These are phyloP conservation scores for Tetracentron sinense DNA, from an alignment of 164 flowering plant species.

Conservation along the genomic window DNA sequence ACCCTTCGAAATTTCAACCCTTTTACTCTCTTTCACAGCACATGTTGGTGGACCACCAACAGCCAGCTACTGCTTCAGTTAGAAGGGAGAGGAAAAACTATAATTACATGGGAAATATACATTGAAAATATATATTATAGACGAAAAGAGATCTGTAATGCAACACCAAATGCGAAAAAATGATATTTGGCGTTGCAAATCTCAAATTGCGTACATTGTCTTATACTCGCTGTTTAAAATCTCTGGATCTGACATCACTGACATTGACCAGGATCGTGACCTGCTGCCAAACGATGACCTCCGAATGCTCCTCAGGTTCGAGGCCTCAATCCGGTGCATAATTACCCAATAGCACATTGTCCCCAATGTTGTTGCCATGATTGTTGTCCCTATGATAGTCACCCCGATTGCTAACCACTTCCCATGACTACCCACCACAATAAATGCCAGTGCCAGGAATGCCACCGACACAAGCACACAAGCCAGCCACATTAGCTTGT, in stretches of 20 bases:
- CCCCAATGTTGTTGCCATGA: constrained; percentile 77
- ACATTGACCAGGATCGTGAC: constrained; percentile 46
- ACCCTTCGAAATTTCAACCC: too few species aligned
- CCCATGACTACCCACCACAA: constrained; percentile 68
- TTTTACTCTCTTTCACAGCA: too few species aligned
- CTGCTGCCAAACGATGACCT: constrained; percentile 52
- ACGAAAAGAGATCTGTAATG: not conserved
- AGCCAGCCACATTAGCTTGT: constrained; percentile 98
- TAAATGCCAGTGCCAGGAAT: constrained; percentile 68
- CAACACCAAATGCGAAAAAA: not conserved
- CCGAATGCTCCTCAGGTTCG: constrained; percentile 50
- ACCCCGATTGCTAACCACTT: constrained; percentile 81
- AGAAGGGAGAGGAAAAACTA: not conserved
- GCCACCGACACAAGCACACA: constrained; percentile 82
- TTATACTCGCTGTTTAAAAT: constrained; percentile 46
- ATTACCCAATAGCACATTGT: constrained; percentile 85
- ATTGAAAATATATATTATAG: not conserved
- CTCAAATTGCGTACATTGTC: constrained; percentile 79
- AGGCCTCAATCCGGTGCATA: constrained; percentile 66
- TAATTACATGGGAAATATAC: not conserved
- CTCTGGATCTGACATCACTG: constrained; percentile 65
- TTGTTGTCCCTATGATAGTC: constrained; percentile 67
- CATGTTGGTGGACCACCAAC: not conserved
- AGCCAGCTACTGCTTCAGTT: not conserved
- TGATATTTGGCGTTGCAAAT: not conserved